These are phyloP conservation scores for Aspergillus piperis DNA, from an alignment of 2,329 filamentous ascomycete species.

Conservation along the genomic window DNA sequence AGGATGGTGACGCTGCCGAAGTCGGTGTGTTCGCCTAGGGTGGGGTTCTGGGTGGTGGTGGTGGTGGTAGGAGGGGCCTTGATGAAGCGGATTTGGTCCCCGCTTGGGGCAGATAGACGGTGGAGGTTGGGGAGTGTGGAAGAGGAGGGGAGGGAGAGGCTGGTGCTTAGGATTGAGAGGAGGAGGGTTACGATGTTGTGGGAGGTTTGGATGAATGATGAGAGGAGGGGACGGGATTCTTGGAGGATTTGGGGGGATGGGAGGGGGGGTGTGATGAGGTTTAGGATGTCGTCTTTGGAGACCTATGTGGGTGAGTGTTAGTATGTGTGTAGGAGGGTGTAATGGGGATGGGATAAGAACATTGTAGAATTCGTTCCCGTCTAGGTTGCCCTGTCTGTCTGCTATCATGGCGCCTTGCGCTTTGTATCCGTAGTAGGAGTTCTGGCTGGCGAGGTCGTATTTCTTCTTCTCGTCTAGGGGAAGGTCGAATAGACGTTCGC, in stretches of 20 bases:
- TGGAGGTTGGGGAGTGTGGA: slow-evolving; percentile 52
- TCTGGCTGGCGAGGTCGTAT: slow-evolving; percentile 55
- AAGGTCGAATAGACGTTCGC: slow-evolving; percentile 51
- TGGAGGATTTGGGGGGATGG: slow-evolving; percentile 48
- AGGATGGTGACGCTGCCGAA: slow-evolving; percentile 59
- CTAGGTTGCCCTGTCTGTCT: slow-evolving; percentile 51
- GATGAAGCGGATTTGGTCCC: slow-evolving; percentile 58
- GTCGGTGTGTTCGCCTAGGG: slow-evolving; percentile 58
- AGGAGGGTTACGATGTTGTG: slow-evolving; percentile 51
- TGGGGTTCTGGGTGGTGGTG: slow-evolving; percentile 45
- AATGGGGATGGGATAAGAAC: slow-evolving; percentile 28
- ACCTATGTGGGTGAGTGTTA: slow-evolving; percentile 32
- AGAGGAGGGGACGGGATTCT: slow-evolving; percentile 38
- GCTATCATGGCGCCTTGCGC: slow-evolving; percentile 50
- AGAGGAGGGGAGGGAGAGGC: slow-evolving; percentile 45
- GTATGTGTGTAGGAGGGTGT: neutral
- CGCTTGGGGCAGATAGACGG: slow-evolving; percentile 44
- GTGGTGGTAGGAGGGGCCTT: slow-evolving; percentile 54
- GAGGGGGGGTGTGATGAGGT: slow-evolving; percentile 38
- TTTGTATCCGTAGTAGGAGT: slow-evolving; percentile 58
- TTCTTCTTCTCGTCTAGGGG: slow-evolving; percentile 54
- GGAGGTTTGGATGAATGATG: slow-evolving; percentile 48
- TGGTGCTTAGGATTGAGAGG: slow-evolving; percentile 47
- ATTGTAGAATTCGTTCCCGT: slow-evolving; percentile 59
- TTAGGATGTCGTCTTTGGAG: slow-evolving; percentile 56